These are phyloP conservation scores for Clarkia xantiana DNA, from an alignment of 345 rosid species.

Conservation along the genomic window DNA sequence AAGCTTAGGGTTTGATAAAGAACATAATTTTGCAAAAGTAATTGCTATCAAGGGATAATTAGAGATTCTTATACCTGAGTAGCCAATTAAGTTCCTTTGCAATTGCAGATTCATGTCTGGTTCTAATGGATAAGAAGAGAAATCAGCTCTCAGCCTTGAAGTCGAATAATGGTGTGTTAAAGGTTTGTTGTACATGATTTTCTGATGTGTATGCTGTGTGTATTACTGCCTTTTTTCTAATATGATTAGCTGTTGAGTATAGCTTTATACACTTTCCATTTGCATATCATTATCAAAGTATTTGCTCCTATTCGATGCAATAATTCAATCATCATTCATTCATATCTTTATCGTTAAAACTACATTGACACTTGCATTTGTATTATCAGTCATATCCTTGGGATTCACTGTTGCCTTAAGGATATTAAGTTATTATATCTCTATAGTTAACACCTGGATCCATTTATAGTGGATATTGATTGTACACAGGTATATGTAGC, in stretches of 20 bases:
- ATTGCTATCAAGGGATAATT: too few relatives aligned
- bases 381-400: too few relatives aligned
- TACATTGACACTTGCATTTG: too few relatives aligned
- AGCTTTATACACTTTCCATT: neutral
- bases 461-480: too few relatives aligned
- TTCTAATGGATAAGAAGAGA: slow-evolving; percentile 13
- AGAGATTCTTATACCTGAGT: too few relatives aligned
- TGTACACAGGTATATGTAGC: too few relatives aligned
- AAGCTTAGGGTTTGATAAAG: too few relatives aligned
- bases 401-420: too few relatives aligned
- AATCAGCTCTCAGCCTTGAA: slow-evolving; percentile 14
- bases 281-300: neutral
- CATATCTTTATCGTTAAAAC: too few relatives aligned
- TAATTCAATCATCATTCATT: neutral
- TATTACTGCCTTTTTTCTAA: slow-evolving; percentile 1
- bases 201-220: slow-evolving; percentile 2
- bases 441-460: too few relatives aligned
- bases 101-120: slow-evolving; percentile 11
- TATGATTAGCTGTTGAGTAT: neutral
- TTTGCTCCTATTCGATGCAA: neutral
- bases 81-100: neutral
- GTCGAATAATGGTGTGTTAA: slow-evolving; percentile 14
- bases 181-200: slow-evolving; percentile 16
- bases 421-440: too few relatives aligned
- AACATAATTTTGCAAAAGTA: too few relatives aligned